These are phyloP conservation scores for Ananas comosus DNA, from an alignment of 176 grass and related monocot genomes.

Conservation along the genomic window DNA sequence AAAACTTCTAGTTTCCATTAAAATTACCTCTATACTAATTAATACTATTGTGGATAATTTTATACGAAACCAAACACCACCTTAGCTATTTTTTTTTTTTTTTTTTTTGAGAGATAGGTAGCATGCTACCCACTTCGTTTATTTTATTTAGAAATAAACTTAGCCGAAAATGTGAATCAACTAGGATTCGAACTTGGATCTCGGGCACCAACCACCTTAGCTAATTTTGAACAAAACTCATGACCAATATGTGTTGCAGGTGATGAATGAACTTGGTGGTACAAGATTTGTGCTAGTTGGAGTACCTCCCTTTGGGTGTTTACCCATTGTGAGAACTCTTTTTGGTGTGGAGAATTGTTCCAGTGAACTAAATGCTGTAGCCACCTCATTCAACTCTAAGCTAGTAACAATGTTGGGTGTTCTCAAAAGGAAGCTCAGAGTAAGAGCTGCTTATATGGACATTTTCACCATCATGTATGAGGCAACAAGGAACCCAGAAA, in stretches of 20 bases:
- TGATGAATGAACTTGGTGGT: conserved; percentile 42
- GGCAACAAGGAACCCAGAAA: conserved; percentile 29
- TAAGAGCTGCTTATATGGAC: conserved; percentile 34
- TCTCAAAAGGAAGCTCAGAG: conserved; percentile 30
- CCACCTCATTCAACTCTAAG: conserved; percentile 46
- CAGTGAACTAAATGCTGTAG: conserved; percentile 35
- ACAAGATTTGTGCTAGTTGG: conserved; percentile 48
- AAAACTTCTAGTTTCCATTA: too few species aligned
- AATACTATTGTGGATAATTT: too few species aligned
- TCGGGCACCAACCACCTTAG: too few species aligned
- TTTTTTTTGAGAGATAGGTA: too few species aligned
- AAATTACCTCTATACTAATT: too few species aligned
- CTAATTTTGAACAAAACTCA: background rate
- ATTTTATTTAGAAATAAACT: too few species aligned
- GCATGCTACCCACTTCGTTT: too few species aligned
- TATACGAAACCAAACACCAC: too few species aligned
- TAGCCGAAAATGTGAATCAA: too few species aligned
- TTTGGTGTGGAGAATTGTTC: conserved; percentile 32
- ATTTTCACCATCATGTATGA: conserved; percentile 25
- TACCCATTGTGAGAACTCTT: conserved; percentile 45
- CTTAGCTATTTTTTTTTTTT: too few species aligned
- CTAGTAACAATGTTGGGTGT: conserved; percentile 21
- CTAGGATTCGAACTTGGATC: too few species aligned
- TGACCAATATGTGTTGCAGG: conserved; percentile 18
- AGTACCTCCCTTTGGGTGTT: conserved; percentile 45